These are phyloP conservation scores for Backusella tuberculispora DNA, from an alignment of 192 early-diverging fungal genomes.

Conservation along the genomic window DNA sequence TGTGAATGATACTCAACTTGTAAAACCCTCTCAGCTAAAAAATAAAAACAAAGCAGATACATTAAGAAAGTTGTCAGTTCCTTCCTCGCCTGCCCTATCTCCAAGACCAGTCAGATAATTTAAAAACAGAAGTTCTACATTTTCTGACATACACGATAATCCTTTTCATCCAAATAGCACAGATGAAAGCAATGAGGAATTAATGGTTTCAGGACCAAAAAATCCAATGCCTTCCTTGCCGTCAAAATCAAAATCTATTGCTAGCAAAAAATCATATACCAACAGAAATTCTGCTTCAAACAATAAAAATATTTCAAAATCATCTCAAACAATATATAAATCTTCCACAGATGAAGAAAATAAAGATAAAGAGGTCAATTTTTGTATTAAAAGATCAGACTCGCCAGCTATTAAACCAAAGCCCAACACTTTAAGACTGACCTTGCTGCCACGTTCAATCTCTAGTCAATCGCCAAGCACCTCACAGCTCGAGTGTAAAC, in stretches of 20 bases:
- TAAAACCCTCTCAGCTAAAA: background rate
- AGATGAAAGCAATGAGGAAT: background rate
- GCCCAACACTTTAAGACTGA: background rate
- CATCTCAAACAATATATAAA: background rate
- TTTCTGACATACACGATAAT: background rate
- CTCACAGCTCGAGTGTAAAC: background rate
- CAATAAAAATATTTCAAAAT: background rate
- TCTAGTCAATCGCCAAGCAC: background rate
- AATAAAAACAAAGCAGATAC: background rate
- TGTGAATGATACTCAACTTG: background rate
- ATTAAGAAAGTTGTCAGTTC: background rate
- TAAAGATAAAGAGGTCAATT: background rate
- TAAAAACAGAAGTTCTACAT: background rate
- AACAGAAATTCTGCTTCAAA: background rate
- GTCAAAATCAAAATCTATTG: constrained; percentile 19
- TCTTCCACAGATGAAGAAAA: too few species aligned
- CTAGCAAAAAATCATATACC: background rate
- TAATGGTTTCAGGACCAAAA: background rate
- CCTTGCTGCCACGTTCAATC: background rate
- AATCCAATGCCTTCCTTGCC: constrained; percentile 30
- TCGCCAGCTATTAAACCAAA: constrained; percentile 16
- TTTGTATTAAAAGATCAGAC: background rate
- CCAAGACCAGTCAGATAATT: background rate
- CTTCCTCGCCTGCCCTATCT: background rate
- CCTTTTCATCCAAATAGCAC: background rate